phyloP scores from a whole-genome alignment of 2,329 filamentous ascomycete species.

The Aciculosporium take region DNA sequence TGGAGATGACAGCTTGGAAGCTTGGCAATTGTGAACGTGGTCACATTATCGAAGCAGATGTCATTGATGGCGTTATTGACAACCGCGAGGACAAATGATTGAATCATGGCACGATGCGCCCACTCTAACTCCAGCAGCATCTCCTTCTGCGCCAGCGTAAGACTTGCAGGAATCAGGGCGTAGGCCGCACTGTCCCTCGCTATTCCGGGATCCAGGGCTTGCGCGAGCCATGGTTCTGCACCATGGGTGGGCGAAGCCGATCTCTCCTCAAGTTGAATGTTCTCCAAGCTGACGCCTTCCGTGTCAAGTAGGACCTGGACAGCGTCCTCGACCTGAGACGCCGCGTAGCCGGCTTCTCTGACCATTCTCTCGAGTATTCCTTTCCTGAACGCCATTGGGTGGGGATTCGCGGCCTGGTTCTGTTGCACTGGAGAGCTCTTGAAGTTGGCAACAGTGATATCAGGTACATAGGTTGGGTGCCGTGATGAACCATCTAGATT shows the following conservation, averaged over 20 bases:
- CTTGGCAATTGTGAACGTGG: conserved; percentile 47
- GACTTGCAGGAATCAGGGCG: conserved; percentile 35
- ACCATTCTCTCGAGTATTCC: conserved; percentile 23
- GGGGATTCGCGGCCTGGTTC: neutral
- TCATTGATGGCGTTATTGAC: conserved; percentile 38
- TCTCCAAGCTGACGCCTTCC: conserved; percentile 17
- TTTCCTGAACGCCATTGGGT: neutral
- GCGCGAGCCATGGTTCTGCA: neutral
- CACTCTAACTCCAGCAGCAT: conserved; percentile 55
- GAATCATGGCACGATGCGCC: conserved; percentile 54
- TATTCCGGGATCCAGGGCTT: neutral
- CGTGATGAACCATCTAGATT: neutral
- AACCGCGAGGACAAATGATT: conserved; percentile 51
- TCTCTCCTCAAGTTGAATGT: conserved; percentile 21
- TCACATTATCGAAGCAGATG: conserved; percentile 39
- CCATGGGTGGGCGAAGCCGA: neutral
- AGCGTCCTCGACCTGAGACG: conserved; percentile 18
- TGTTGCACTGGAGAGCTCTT: neutral
- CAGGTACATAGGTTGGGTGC: neutral
- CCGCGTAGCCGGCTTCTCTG: conserved; percentile 20
- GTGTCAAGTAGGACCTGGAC: conserved; percentile 21
- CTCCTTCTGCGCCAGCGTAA: conserved; percentile 51
- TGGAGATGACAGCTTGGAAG: conserved; percentile 47
- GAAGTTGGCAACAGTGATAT: neutral
- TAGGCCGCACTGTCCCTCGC: neutral